These are phyloP conservation scores for Penicillium nucicola DNA, from an alignment of 495 filamentous ascomycete species.

Conservation along the genomic window DNA sequence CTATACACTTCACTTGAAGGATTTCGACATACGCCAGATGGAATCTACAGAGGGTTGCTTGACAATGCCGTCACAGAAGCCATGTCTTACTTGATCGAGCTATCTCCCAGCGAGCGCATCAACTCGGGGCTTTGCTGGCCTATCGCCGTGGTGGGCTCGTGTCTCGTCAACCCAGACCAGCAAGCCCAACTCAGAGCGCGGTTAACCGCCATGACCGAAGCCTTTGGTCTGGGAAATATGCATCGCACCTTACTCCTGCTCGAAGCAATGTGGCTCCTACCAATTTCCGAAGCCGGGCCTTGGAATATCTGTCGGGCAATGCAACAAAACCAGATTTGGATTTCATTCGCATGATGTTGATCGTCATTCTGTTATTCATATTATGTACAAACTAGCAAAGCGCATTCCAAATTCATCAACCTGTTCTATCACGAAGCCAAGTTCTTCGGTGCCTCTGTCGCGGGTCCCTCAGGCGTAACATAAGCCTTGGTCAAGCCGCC, in stretches of 20 bases:
- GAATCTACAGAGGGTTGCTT: constrained; percentile 31
- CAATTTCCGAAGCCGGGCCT: constrained; percentile 26
- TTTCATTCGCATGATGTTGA: constrained; percentile 34
- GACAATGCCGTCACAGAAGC: constrained; percentile 28
- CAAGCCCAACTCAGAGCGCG: constrained; percentile 20
- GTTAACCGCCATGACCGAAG: constrained; percentile 23
- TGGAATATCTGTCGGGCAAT: constrained; percentile 41
- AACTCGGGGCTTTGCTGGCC: constrained; percentile 40
- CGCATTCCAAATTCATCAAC: neutral
- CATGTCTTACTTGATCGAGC: constrained; percentile 25
- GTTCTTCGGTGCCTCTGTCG: constrained; percentile 67
- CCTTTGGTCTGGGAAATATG: constrained; percentile 38
- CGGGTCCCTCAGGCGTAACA: constrained; percentile 79
- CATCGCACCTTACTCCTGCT: constrained; percentile 31
- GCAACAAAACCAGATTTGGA: constrained; percentile 38
- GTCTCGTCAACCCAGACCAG: constrained; percentile 19
- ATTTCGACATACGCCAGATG: constrained; percentile 23
- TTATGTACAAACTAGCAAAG: constrained; percentile 1
- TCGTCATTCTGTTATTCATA: constrained; percentile 3
- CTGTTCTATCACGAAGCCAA: constrained; percentile 16
- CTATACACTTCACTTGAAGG: constrained; percentile 31
- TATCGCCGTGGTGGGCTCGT: constrained; percentile 36
- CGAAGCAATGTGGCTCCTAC: constrained; percentile 34
- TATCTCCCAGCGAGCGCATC: constrained; percentile 28
- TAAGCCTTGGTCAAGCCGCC: constrained; percentile 93